Base-by-base conservation (phyloP, 2,329 filamentous ascomycete species). In the Paramyrothecium sp. region DNA sequence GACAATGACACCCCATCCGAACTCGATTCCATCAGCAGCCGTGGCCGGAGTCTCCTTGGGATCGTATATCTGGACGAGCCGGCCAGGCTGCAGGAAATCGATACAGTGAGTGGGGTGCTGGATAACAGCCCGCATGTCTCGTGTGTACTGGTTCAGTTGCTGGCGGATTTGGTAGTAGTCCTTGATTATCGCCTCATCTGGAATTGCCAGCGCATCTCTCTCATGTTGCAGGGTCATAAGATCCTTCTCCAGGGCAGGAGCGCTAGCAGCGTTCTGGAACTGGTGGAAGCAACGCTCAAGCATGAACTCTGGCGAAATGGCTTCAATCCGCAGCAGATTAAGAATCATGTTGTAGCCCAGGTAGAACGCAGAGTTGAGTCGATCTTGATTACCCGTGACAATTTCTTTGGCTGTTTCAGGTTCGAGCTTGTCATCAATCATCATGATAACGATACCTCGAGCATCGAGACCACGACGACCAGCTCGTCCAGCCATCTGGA, bases 261-360 rank as follows among this genome's bases (percentile, higher is more conserved):
- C 92, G 64, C 89, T 92, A 12, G 94, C 90, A 2, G 91, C 91
- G 67, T 96, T 98, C 72, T 99, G 95, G 76, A 99, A 99, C 73
- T 99, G 95, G 73, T 91, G 96, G 78, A 99, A 99, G 70, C 95
- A 99, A 64, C 90, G 86, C 78, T 98, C 93, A n/a, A 99, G 81
- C 95, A 99, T 99, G 69, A 91, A 98, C 67, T 99, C 94, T 2
- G 96, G 95, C 10, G 93, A 98, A 53, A 99, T 96, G n/a, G 92
- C 94, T 72, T 99, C 95, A n/a, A 99, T 94, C 75, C 95, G 86
- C 73, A 98, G 89, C 60, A 99, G 77, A 70, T 99, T 99, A 57
- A 99, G 81, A 69, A 99, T 91, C 95, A 99, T 99, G 78, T 99
- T 99, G 81, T 99, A 99, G 33, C 95, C 93, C 17, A 99, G 83